A percentile compares a stretch with the other conserved stretches of the same genome.
These are phyloP conservation scores for Trifolium subterraneum DNA, from an alignment of 306 rosid species.

Conservation along the genomic window DNA sequence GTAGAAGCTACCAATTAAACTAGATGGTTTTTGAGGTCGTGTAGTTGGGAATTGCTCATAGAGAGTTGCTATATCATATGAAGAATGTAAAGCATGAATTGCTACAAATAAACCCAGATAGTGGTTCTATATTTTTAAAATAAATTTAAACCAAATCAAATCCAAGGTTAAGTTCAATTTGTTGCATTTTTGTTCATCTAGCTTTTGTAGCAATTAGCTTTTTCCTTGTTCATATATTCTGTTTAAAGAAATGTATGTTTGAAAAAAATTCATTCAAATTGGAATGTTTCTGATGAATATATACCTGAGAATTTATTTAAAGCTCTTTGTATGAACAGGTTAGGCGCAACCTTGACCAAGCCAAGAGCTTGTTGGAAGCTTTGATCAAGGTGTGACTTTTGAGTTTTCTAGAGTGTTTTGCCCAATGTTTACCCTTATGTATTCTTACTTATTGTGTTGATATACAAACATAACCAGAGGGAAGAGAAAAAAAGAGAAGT, in stretches of 20 bases:
- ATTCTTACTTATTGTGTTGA: constrained; percentile 36
- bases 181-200: not conserved
- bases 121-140: not conserved
- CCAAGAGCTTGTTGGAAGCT: constrained; percentile 87
- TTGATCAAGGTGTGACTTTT: constrained; percentile 74
- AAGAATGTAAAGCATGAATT: not conserved
- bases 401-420: constrained; percentile 20
- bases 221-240: not conserved
- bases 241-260: constrained; percentile 9
- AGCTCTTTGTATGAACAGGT: constrained; percentile 60
- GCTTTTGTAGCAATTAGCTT: not conserved
- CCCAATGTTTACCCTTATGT: constrained; percentile 27
- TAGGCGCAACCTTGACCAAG: constrained; percentile 98
- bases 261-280: not conserved
- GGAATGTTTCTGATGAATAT: constrained; percentile 16
- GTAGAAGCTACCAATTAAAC: not conserved
- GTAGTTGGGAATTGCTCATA: constrained; percentile 13
- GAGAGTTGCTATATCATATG: not conserved
- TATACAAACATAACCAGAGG: constrained; percentile 64
- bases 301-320: constrained; percentile 15
- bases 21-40: not conserved
- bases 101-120: not conserved
- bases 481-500: constrained; percentile 90
- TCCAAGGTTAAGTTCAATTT: not conserved
- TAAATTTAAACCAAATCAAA: not conserved